phyloP scores from a whole-genome alignment of 495 filamentous ascomycete species.

The Filosporella fistucella region DNA sequence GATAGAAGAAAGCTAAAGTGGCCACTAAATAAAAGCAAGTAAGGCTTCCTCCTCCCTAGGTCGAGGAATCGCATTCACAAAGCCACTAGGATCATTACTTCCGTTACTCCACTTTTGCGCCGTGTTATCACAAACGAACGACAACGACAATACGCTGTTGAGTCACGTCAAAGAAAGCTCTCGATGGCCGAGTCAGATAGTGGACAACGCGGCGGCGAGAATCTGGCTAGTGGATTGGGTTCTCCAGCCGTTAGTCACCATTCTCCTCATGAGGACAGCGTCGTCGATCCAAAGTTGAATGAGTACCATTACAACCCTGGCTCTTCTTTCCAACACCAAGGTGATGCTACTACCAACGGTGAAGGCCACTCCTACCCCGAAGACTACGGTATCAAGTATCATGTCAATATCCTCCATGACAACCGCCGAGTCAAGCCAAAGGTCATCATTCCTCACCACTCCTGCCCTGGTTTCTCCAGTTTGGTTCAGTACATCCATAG shows the following conservation, averaged over 20 bases:
- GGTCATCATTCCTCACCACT: slow-evolving; percentile 2
- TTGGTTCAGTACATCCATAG: slow-evolving; percentile 16
- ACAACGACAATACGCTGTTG: slow-evolving; percentile 56
- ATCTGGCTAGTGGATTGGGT: background rate
- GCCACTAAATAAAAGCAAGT: slow-evolving; percentile 50
- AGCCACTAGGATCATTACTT: slow-evolving; percentile 39
- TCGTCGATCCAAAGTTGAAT: background rate
- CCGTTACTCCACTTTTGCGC: slow-evolving; percentile 54
- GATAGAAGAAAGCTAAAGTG: slow-evolving; percentile 42
- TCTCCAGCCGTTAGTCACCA: background rate
- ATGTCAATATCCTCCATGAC: slow-evolving; percentile 8
- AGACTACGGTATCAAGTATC: slow-evolving; percentile 4
- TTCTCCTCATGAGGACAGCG: background rate
- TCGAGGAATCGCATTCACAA: background rate
- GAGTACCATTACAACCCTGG: background rate
- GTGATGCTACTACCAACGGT: background rate
- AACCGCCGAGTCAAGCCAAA: slow-evolving; percentile 8
- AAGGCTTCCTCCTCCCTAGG: slow-evolving; percentile 3
- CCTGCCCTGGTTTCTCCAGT: slow-evolving; percentile 13
- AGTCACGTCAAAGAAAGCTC: slow-evolving; percentile 1
- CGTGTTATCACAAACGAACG: slow-evolving; percentile 63
- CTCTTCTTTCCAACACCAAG: background rate
- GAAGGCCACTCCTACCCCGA: slow-evolving; percentile 12
- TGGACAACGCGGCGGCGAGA: background rate
- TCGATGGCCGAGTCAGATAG: too few species aligned